A percentile compares a stretch with the other conserved stretches of the same genome.
Evolutionary conservation across 2,329 filamentous ascomycete genomes (phyloP).

Genomic region (Claviceps sp.): DNA sequence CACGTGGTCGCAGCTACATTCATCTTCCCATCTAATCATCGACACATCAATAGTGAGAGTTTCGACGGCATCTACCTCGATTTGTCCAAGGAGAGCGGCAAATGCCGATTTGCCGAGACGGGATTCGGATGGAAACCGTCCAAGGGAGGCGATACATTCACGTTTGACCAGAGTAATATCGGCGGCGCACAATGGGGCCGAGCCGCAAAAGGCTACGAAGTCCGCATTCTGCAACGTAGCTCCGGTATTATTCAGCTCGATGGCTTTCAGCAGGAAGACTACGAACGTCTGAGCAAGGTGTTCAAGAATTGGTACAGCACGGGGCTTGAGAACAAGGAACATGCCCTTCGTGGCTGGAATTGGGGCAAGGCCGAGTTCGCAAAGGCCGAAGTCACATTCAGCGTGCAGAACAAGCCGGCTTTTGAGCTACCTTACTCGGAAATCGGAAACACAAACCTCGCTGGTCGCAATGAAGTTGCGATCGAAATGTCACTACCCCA

Average conservation of each 20-base stretch:
- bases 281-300: constrained; percentile 77
- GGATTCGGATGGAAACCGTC: constrained; percentile 92
- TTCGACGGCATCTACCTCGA: constrained; percentile 97
- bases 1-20: background rate
- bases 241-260: constrained; percentile 86
- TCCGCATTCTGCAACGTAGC: constrained; percentile 78
- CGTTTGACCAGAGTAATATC: constrained; percentile 77
- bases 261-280: constrained; percentile 89
- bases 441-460: constrained; percentile 94
- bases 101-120: constrained; percentile 87
- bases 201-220: constrained; percentile 80
- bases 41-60: constrained; percentile 49
- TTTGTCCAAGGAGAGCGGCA: constrained; percentile 81
- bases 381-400: constrained; percentile 90
- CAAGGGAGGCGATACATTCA: constrained; percentile 81
- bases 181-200: constrained; percentile 86
- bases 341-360: constrained; percentile 93
- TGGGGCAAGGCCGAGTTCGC: constrained; percentile 98
- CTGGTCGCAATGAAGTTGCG: constrained; percentile 93
- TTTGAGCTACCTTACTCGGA: constrained; percentile 97
- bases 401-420: constrained; percentile 88
- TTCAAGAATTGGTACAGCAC: constrained; percentile 99
- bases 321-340: constrained; percentile 82
- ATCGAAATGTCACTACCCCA: constrained; percentile 78
- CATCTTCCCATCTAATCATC: background rate